Percentiles rank a stretch among this genome's conserved stretches.
Evolutionary conservation across 2,329 filamentous ascomycete species (phyloP).

Genomic region (Aureobasidium sp.): DNA sequence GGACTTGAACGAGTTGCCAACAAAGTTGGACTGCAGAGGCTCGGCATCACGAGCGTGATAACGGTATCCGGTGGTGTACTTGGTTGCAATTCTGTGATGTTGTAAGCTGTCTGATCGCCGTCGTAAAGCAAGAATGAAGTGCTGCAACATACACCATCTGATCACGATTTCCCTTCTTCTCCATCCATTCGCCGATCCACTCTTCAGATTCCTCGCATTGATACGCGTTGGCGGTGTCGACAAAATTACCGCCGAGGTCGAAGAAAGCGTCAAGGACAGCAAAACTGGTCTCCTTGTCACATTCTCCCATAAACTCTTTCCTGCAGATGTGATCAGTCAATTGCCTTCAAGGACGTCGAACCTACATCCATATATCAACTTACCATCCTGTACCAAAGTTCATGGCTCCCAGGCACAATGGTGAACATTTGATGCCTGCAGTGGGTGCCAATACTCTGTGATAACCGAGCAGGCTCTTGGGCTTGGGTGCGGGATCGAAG

Average conservation of each 20-base stretch:
- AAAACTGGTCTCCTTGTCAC: slow-evolving; percentile 56
- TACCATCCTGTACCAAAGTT: slow-evolving; percentile 54
- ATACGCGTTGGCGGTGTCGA: slow-evolving; percentile 51
- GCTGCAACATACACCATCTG: slow-evolving; percentile 29
- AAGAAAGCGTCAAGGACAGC: slow-evolving; percentile 61
- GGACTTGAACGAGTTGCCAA: slow-evolving; percentile 35
- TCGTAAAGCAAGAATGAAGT: not conserved
- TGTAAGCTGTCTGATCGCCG: not conserved
- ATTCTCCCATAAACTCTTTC: slow-evolving; percentile 54
- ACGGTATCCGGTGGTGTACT: slow-evolving; percentile 30
- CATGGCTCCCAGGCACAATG: slow-evolving; percentile 53
- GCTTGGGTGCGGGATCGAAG: slow-evolving; percentile 18
- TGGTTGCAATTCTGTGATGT: slow-evolving; percentile 33
- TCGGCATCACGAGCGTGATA: slow-evolving; percentile 18
- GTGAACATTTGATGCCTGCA: slow-evolving; percentile 27
- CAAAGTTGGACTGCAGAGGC: slow-evolving; percentile 18
- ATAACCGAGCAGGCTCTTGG: slow-evolving; percentile 17
- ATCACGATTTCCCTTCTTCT: slow-evolving; percentile 30
- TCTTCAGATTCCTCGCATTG: slow-evolving; percentile 36
- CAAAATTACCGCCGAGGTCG: slow-evolving; percentile 63
- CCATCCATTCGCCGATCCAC: slow-evolving; percentile 41
- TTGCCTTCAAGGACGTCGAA: not conserved
- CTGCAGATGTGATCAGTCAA: not conserved
- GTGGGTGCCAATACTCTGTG: slow-evolving; percentile 18
- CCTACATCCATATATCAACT: not conserved